phyloP scores from a whole-genome alignment of 768 basidiomycete genomes.

The Lactarius indigo region DNA sequence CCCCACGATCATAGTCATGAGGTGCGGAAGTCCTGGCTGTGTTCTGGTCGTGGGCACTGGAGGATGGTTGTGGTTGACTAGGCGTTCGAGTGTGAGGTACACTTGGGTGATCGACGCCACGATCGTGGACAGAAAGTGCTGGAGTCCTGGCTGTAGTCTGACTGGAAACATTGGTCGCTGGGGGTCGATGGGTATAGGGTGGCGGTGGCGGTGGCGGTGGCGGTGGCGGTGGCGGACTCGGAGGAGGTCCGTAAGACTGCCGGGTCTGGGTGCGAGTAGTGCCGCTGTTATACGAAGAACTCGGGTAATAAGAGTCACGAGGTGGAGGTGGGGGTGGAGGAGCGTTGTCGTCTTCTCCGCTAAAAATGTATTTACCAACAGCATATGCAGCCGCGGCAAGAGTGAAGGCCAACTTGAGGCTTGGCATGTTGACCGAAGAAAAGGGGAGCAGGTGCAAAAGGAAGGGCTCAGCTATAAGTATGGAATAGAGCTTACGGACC shows the following conservation, averaged over 20 bases:
- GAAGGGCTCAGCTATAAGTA: not conserved
- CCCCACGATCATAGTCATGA: not conserved
- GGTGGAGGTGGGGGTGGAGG: too few relatives aligned
- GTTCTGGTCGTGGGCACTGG: not conserved
- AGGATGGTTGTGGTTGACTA: too few relatives aligned
- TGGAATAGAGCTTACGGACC: not conserved
- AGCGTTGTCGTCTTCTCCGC: not conserved
- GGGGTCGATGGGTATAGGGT: not conserved
- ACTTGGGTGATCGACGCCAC: not conserved
- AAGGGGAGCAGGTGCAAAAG: not conserved
- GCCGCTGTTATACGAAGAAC: not conserved
- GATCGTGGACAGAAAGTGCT: not conserved
- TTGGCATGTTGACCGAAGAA: not conserved
- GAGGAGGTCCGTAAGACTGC: not conserved
- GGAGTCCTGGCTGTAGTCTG: not conserved
- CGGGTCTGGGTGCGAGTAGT: not conserved
- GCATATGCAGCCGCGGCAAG: not conserved
- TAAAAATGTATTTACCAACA: not conserved
- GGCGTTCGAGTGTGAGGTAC: too few relatives aligned
- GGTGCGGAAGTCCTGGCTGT: not conserved
- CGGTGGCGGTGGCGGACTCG: too few relatives aligned
- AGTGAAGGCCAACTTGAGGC: not conserved
- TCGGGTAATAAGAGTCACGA: not conserved
- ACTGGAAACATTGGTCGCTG: not conserved
- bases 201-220: too few relatives aligned